Conservation (phyloP, 441 rosid species). For the Erodium trifolium region DNA sequence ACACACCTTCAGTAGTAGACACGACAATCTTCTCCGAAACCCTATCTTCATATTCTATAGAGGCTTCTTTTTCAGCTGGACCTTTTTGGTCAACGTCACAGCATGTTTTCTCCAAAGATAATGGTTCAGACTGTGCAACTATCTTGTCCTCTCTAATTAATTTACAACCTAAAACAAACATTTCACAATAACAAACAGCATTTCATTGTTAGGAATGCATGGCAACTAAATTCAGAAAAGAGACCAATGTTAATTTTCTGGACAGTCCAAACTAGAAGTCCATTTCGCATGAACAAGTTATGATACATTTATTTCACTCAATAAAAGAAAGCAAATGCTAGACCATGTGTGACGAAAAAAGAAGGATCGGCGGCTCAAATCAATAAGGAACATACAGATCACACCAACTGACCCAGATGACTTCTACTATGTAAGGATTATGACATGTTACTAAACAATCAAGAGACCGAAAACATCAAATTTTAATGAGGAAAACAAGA, state of each 20-base stretch:
- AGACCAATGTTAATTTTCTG: background rate
- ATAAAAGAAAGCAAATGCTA: background rate
- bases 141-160: conserved; percentile 16
- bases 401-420: background rate
- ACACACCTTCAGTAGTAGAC: conserved; percentile 25
- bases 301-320: background rate
- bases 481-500: too few relatives aligned
- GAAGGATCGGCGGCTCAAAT: background rate
- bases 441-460: background rate
- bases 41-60: conserved; percentile 21
- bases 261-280: too few relatives aligned
- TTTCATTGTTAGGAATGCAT: background rate
- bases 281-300: background rate
- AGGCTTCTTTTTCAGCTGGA: conserved; percentile 22
- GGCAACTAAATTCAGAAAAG: background rate
- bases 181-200: background rate
- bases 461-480: background rate
- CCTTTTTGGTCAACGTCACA: conserved; percentile 17
- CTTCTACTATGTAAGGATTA: background rate
- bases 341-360: background rate
- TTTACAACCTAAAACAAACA: conserved; percentile 19
- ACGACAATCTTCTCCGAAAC: conserved; percentile 20
- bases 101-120: conserved; percentile 18
- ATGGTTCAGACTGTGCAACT: conserved; percentile 17
- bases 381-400: background rate